Percentiles rank a stretch among this genome's conserved stretches.
Conservation (phyloP, 176 grass and related monocot genomes). For the Triticum dicoccoides region DNA sequence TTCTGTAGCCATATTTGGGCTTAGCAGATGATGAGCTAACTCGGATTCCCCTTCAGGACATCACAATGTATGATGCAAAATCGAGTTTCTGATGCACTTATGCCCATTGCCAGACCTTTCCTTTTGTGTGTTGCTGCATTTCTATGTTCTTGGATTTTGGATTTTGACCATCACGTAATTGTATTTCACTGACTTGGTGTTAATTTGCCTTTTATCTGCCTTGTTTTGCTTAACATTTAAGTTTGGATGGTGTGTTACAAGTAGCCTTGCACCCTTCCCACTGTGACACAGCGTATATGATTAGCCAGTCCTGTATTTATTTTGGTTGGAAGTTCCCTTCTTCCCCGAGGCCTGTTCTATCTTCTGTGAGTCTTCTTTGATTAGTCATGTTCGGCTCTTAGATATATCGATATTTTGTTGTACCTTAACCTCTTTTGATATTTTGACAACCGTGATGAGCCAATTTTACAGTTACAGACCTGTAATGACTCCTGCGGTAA, state of each 20-base stretch:
- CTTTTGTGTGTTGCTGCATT: background rate
- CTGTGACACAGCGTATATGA: background rate
- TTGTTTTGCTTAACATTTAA: background rate
- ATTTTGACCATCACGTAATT: background rate
- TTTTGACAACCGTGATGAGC: no score
- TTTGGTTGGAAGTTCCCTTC: background rate
- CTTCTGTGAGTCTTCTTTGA: background rate
- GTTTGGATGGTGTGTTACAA: background rate
- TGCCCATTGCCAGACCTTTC: background rate
- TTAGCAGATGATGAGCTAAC: slow-evolving; percentile 68
- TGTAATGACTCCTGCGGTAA: no score
- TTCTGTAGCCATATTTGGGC: background rate
- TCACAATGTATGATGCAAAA: slow-evolving; percentile 79
- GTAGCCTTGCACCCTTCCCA: background rate
- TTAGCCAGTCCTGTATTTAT: background rate
- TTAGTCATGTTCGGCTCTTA: no score
- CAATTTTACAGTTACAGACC: no score
- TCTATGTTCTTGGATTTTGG: background rate
- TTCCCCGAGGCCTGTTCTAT: background rate
- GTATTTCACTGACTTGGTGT: background rate
- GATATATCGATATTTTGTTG: no score
- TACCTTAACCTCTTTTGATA: no score
- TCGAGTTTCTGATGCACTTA: slow-evolving; percentile 72
- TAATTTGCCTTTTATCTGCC: background rate
- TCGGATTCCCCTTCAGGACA: slow-evolving; percentile 99